Evolutionary conservation across 2,329 filamentous ascomycete genomes (phyloP).

Genomic region (Fusarium ambrosium): DNA sequence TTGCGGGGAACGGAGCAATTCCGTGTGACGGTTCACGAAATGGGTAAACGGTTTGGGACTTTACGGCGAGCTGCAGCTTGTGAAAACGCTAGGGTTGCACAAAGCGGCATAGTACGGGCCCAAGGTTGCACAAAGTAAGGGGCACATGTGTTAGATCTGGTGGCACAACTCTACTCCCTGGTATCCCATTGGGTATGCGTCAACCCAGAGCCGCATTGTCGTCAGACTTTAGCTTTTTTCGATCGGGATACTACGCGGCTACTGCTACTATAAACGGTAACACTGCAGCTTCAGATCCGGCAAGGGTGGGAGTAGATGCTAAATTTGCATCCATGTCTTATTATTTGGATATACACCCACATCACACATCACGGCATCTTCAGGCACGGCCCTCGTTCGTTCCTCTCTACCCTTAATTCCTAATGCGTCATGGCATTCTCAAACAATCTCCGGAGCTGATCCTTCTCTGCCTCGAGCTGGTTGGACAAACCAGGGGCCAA

Average conservation of each 20-base stretch:
- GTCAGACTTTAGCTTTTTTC: background rate
- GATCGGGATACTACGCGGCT: background rate
- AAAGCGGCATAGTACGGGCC: background rate
- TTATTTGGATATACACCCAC: conserved; percentile 16
- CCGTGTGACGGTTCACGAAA: conserved; percentile 26
- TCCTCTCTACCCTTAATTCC: conserved; percentile 16
- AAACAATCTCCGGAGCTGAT: conserved; percentile 78
- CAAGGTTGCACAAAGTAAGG: background rate
- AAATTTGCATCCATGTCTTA: conserved; percentile 4
- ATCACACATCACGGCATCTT: conserved; percentile 30
- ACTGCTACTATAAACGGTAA: conserved; percentile 2
- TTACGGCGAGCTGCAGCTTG: background rate
- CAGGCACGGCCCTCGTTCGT: conserved; percentile 26
- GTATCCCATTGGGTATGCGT: background rate
- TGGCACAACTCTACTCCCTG: conserved; percentile 2
- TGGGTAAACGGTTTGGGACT: conserved; percentile 7
- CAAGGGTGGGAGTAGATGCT: background rate
- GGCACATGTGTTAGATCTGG: background rate
- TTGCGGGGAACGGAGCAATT: conserved; percentile 19
- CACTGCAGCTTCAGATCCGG: background rate
- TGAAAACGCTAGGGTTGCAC: background rate
- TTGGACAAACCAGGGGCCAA: conserved; percentile 84
- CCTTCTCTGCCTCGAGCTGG: conserved; percentile 77
- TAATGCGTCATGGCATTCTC: conserved; percentile 67
- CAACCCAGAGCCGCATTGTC: conserved; percentile 2